A percentile compares a stretch with the other conserved stretches of the same genome.
These are phyloP conservation scores for Mucor irregularis DNA, from an alignment of 371 early-diverging fungal genomes.

Conservation along the genomic window DNA sequence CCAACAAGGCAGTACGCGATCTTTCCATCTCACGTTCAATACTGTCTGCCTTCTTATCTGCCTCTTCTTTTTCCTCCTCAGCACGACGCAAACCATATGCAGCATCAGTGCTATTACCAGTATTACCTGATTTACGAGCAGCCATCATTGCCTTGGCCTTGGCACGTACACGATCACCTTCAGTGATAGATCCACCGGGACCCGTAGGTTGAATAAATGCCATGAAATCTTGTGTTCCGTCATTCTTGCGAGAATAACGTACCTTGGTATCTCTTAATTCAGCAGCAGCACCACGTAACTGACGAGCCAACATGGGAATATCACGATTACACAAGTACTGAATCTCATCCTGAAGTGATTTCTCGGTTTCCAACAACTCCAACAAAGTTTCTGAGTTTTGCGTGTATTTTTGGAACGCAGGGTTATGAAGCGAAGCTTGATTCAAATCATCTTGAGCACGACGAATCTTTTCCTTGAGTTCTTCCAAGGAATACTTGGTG, in stretches of 20 bases:
- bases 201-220: slow-evolving; percentile 55
- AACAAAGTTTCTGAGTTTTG: slow-evolving; percentile 33
- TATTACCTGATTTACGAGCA: slow-evolving; percentile 50
- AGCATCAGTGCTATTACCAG: slow-evolving; percentile 28
- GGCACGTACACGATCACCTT: slow-evolving; percentile 64
- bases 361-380: slow-evolving; percentile 39
- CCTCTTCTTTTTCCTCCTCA: slow-evolving; percentile 48
- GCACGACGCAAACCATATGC: slow-evolving; percentile 34
- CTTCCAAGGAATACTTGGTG: slow-evolving; percentile 39
- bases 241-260: slow-evolving; percentile 38
- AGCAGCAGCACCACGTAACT: slow-evolving; percentile 54
- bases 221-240: slow-evolving; percentile 46
- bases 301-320: slow-evolving; percentile 55
- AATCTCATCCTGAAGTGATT: slow-evolving; percentile 46
- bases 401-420: slow-evolving; percentile 25
- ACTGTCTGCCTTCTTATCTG: slow-evolving; percentile 37
- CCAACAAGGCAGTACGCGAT: slow-evolving; percentile 36
- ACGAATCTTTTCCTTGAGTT: slow-evolving; percentile 48
- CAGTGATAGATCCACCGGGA: slow-evolving; percentile 59
- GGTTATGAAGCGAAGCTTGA: slow-evolving; percentile 20
- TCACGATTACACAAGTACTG: slow-evolving; percentile 49
- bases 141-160: slow-evolving; percentile 69
- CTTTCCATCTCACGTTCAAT: slow-evolving; percentile 49
- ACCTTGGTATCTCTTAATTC: slow-evolving; percentile 58
- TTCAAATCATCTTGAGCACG: slow-evolving; percentile 38